Percentiles rank a stretch among this genome's conserved stretches.
These are phyloP conservation scores for Colletotrichum sp. DNA, from an alignment of 2,329 filamentous ascomycete species.

Conservation along the genomic window DNA sequence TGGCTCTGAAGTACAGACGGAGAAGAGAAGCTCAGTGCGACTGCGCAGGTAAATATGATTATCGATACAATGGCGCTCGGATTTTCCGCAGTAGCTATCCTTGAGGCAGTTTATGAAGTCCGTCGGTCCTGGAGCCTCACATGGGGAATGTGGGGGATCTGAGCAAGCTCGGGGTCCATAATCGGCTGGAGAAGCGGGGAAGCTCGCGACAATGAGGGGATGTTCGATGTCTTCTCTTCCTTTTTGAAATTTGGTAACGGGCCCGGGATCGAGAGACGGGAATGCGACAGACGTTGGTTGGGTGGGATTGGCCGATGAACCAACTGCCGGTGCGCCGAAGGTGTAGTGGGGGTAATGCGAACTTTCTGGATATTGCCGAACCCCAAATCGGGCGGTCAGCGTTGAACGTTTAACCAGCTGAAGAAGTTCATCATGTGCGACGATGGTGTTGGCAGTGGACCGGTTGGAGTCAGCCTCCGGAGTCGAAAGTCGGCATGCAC, in stretches of 20 bases:
- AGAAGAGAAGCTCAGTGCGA: background rate
- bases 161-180: conserved; percentile 11
- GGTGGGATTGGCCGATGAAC: background rate
- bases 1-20: background rate
- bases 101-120: conserved; percentile 1
- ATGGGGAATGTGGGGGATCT: conserved; percentile 11
- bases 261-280: conserved; percentile 9
- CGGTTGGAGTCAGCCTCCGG: background rate
- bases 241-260: background rate
- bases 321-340: conserved; percentile 6
- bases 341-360: conserved; percentile 9
- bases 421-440: background rate
- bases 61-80: background rate
- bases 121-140: conserved; percentile 7
- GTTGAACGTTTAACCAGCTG: background rate
- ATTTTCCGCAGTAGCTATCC: background rate
- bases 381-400: background rate
- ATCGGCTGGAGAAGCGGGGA: conserved; percentile 18
- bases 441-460: background rate
- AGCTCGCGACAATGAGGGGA: conserved; percentile 8
- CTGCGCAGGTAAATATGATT: background rate
- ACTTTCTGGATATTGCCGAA: background rate
- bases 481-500: background rate
- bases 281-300: background rate
- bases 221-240: conserved; percentile 1